These are phyloP conservation scores for Aspergillus sp. DNA, from an alignment of 2,329 filamentous ascomycete genomes.

Conservation along the genomic window DNA sequence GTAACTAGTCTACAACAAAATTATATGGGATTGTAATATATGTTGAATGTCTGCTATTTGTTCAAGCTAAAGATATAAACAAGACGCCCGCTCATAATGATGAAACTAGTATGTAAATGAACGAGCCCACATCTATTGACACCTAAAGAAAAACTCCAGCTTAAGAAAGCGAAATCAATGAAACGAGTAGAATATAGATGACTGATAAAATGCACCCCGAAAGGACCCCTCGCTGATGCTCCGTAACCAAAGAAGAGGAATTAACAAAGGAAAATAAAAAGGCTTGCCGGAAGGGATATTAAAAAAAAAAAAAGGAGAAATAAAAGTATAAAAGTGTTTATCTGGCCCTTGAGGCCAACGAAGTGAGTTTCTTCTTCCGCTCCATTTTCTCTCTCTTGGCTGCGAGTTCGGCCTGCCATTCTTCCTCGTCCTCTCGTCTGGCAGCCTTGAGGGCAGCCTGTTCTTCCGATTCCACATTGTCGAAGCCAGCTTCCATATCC, in stretches of 20 bases:
- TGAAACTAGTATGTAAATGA: not conserved
- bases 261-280: constrained; percentile 6
- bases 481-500: constrained; percentile 46
- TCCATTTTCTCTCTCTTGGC: constrained; percentile 43
- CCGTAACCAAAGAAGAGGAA: constrained; percentile 9
- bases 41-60: not conserved
- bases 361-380: constrained; percentile 36
- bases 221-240: constrained; percentile 23
- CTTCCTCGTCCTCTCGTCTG: constrained; percentile 42
- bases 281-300: not conserved
- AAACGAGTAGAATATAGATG: constrained; percentile 4
- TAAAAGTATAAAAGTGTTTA: constrained; percentile 5
- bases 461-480: constrained; percentile 43
- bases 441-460: constrained; percentile 34
- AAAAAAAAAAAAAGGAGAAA: not conserved
- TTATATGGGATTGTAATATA: not conserved
- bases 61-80: not conserved
- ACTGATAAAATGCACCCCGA: constrained; percentile 11
- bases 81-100: constrained; percentile 11
- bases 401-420: constrained; percentile 36
- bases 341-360: constrained; percentile 29
- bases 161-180: constrained; percentile 9
- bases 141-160: constrained; percentile 10
- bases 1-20: not conserved
- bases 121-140: constrained; percentile 1